Percentiles rank a stretch among this genome's conserved stretches.
Conservation (phyloP, 75 land plant species). For the Pinus albicaulis region DNA sequence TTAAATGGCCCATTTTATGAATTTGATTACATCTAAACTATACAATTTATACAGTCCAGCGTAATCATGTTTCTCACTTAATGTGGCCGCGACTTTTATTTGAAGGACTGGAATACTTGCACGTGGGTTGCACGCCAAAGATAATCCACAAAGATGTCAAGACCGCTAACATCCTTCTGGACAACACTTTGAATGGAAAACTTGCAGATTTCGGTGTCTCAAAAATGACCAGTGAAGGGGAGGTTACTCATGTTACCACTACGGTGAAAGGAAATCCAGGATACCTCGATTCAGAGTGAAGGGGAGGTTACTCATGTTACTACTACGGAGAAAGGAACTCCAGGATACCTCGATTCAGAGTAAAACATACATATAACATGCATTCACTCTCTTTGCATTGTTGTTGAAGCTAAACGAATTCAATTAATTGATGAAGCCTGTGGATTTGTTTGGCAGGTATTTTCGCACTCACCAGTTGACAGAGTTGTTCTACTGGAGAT, state of each 20-base stretch:
- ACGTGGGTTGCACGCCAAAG: conserved; percentile 2
- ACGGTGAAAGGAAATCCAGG: conserved; percentile 10
- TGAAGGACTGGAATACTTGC: conserved; percentile 16
- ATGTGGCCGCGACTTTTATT: too few relatives aligned
- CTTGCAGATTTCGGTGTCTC: conserved; percentile 13
- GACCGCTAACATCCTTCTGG: conserved; percentile 8
- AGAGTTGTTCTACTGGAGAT: conserved; percentile 18
- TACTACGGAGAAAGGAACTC: conserved; percentile 5
- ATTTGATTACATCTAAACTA: too few relatives aligned
- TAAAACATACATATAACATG: conserved; percentile 8
- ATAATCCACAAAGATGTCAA: conserved; percentile 18
- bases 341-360: conserved; percentile 20
- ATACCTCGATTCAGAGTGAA: conserved; percentile 13
- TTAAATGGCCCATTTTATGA: not conserved
- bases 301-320: not conserved
- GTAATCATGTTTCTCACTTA: too few relatives aligned
- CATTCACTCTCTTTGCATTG: too few relatives aligned
- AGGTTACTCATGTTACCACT: not conserved
- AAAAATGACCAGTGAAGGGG: not conserved
- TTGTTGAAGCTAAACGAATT: too few relatives aligned
- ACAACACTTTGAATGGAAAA: not conserved
- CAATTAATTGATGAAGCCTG: too few relatives aligned
- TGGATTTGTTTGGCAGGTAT: conserved; percentile 13
- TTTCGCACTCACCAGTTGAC: conserved; percentile 16
- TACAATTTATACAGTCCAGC: too few relatives aligned